These are phyloP conservation scores for Pseudozyma thailandica DNA, from an alignment of 1,284 basidiomycete species.

Conservation along the genomic window DNA sequence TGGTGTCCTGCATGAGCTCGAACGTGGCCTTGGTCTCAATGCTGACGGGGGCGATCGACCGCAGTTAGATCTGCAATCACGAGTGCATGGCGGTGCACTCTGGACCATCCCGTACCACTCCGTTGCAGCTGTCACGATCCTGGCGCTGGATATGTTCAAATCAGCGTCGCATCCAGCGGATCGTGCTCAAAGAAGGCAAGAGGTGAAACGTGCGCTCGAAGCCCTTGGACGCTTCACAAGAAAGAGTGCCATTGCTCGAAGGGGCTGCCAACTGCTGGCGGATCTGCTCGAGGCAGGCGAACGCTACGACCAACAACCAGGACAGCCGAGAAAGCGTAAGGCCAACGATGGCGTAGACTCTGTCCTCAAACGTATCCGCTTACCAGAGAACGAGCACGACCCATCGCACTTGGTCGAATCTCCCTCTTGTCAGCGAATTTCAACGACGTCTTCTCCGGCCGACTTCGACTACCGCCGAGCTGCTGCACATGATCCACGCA, in stretches of 20 bases:
- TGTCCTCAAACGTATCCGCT: slow-evolving; percentile 32
- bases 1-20: slow-evolving; percentile 43
- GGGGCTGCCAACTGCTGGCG: slow-evolving; percentile 43
- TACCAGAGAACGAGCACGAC: slow-evolving; percentile 24
- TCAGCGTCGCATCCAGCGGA: slow-evolving; percentile 19
- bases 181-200: slow-evolving; percentile 27
- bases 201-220: slow-evolving; percentile 40
- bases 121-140: slow-evolving; percentile 46
- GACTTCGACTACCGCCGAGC: not conserved
- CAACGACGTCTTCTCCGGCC: not conserved
- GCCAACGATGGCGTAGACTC: slow-evolving; percentile 28
- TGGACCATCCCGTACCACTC: slow-evolving; percentile 56
- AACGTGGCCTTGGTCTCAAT: slow-evolving; percentile 39
- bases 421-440: not conserved
- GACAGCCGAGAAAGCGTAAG: slow-evolving; percentile 27
- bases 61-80: slow-evolving; percentile 42
- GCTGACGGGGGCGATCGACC: slow-evolving; percentile 31
- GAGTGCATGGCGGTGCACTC: slow-evolving; percentile 46
- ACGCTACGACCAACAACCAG: slow-evolving; percentile 27
- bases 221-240: slow-evolving; percentile 32
- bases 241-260: slow-evolving; percentile 48
- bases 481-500: not conserved
- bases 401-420: not conserved
- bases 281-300: slow-evolving; percentile 38
- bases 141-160: slow-evolving; percentile 49